Base-by-base conservation (phyloP, 495 filamentous ascomycete genomes). In the Aspergillus kassunensis region DNA sequence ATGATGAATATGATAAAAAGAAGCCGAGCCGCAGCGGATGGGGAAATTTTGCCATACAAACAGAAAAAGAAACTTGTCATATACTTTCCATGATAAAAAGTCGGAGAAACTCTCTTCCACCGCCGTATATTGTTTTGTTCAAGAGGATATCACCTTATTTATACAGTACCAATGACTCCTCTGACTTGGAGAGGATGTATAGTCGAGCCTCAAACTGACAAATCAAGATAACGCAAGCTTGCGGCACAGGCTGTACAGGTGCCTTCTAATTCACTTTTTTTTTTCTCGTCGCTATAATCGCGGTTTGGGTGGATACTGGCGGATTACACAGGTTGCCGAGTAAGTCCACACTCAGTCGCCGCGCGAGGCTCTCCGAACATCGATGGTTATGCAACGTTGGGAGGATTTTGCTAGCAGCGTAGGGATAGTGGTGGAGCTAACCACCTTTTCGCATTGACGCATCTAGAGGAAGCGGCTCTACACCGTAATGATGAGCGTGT, bases 401-500 rank as follows among this genome's bases (percentile, higher is more conserved):
- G n/a, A n/a, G n/a, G n/a, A n/a, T n/a, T n/a, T n/a, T n/a, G n/a
- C n/a, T n/a, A n/a, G n/a, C n/a, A n/a, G n/a, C n/a, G 2, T 10
- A 13, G 12, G 20, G 25, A 0, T 24, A 24, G 20, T 12, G 9
- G 9, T 27, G 4, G 24, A 27, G 9, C 68, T 62, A 80, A 13
- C 77, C 77, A 33, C 77, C 77, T 56, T 80, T 80, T 29, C 77
- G 61, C 56, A 78, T 49, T 29, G 74, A 72, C 49, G 73, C 74
- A 41, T 79, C 75, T n/a, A 59, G 56, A n/a, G 77, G 75, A 19
- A 76, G 56, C 6, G 69, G 64, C 52, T 79, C 76, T 1, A 61
- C 66, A 18, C 60, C 60, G 23, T 59, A 49, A 31, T 64, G 55
- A 25, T 53, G 44, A 4, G 57, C 55, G 27, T 65, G 60, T 25